Conservation (phyloP, 2,329 filamentous ascomycete genomes). For the Triangularia verruculosa region DNA sequence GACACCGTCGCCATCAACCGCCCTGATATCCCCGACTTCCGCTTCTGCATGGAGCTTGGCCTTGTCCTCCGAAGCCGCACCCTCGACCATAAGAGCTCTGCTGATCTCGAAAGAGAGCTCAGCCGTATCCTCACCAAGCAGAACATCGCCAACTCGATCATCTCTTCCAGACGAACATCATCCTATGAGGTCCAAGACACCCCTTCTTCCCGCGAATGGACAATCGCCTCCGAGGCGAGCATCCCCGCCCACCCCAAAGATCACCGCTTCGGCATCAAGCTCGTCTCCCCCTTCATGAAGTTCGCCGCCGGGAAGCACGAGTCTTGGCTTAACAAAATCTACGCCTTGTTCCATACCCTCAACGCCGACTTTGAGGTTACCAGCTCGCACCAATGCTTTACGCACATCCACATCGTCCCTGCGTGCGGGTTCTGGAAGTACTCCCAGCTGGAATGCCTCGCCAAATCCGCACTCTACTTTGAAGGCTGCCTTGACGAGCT, state of each 20-base stretch:
- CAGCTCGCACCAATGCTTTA: conserved; percentile 26
- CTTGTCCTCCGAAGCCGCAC: conserved; percentile 26
- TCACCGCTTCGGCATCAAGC: conserved; percentile 26
- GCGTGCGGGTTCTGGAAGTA: conserved; percentile 21
- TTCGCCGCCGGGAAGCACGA: conserved; percentile 19
- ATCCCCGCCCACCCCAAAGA: conserved; percentile 22
- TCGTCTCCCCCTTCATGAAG: conserved; percentile 26
- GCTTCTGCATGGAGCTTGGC: conserved; percentile 26
- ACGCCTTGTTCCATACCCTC: conserved; percentile 16
- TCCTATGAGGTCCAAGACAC: background rate
- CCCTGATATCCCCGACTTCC: conserved; percentile 21
- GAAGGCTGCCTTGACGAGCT: conserved; percentile 28
- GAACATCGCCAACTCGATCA: conserved; percentile 21
- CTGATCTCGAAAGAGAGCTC: conserved; percentile 23
- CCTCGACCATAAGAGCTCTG: conserved; percentile 18
- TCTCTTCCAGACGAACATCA: background rate
- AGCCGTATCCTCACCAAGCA: conserved; percentile 17
- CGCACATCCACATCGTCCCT: conserved; percentile 26
- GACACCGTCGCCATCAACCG: background rate
- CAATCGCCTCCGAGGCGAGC: conserved; percentile 20
- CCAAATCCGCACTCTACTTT: conserved; percentile 26
- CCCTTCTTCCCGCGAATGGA: conserved; percentile 22
- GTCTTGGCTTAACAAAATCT: conserved; percentile 19
- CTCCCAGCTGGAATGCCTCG: conserved; percentile 23
- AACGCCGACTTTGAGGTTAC: conserved; percentile 27